Evolutionary conservation across 768 basidiomycete species (phyloP).

Genomic region (Hemileccinum rubropunctum): DNA sequence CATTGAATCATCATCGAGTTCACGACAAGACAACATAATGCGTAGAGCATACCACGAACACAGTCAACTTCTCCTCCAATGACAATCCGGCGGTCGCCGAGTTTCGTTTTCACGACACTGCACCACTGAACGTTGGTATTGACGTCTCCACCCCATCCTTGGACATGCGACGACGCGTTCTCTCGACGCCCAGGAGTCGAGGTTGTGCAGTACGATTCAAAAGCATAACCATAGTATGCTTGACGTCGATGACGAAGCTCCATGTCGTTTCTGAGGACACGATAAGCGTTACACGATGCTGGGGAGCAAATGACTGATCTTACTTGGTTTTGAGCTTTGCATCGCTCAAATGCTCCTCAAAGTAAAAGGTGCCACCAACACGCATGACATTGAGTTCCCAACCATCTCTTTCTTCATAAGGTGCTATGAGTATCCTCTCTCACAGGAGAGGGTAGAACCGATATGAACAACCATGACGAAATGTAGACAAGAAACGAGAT

Average conservation of each 20-base stretch:
- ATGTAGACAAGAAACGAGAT: slow-evolving; percentile 5
- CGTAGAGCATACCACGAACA: slow-evolving; percentile 55
- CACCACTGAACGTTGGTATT: slow-evolving; percentile 92
- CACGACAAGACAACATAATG: not conserved
- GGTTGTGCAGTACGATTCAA: slow-evolving; percentile 83
- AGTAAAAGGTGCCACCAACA: slow-evolving; percentile 64
- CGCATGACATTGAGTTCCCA: slow-evolving; percentile 86
- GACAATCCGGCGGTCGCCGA: slow-evolving; percentile 66
- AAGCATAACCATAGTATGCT: slow-evolving; percentile 84
- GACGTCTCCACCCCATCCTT: slow-evolving; percentile 77
- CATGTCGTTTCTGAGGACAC: slow-evolving; percentile 54
- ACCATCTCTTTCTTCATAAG: slow-evolving; percentile 77
- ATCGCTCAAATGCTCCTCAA: slow-evolving; percentile 70
- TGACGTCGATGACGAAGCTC: slow-evolving; percentile 60
- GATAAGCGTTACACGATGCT: slow-evolving; percentile 1
- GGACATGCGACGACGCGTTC: slow-evolving; percentile 23
- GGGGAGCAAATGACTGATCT: slow-evolving; percentile 14
- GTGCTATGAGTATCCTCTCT: slow-evolving; percentile 74
- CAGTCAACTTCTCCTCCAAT: slow-evolving; percentile 94
- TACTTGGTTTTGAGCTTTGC: slow-evolving; percentile 64
- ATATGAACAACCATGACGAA: slow-evolving; percentile 8
- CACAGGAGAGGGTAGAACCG: slow-evolving; percentile 27
- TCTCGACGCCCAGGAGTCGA: slow-evolving; percentile 26
- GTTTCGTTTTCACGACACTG: slow-evolving; percentile 81
- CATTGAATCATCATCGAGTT: not conserved